phyloP scores from a whole-genome alignment of 2,329 filamentous ascomycete genomes.

The Septoria petroselini region DNA sequence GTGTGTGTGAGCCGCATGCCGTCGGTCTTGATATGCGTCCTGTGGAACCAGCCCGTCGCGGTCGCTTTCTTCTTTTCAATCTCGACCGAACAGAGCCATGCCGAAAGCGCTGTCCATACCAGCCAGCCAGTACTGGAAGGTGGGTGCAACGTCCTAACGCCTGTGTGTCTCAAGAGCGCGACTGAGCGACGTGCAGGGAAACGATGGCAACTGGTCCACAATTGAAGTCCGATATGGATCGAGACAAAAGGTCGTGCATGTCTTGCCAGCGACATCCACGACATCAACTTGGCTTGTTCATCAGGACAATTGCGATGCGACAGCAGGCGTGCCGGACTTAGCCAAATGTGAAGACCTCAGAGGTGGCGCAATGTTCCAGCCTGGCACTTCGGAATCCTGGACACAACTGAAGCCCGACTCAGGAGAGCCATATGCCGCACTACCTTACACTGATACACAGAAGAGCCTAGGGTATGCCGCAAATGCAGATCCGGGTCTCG shows the following conservation, averaged over 20 bases:
- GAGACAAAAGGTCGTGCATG: constrained; percentile 52
- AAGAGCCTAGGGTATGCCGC: constrained; percentile 1
- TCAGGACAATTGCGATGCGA: constrained; percentile 46
- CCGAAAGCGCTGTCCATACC: neutral
- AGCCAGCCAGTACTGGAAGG: neutral
- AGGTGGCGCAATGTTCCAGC: constrained; percentile 6
- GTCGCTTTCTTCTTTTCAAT: too few species aligned
- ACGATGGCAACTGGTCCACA: constrained; percentile 70
- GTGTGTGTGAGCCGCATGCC: neutral
- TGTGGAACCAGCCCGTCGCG: too few species aligned
- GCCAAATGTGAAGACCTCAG: constrained; percentile 3
- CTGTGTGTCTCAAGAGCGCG: neutral
- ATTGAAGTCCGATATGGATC: constrained; percentile 58
- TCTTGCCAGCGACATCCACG: constrained; percentile 62
- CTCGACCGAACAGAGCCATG: too few species aligned
- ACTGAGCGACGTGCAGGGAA: neutral
- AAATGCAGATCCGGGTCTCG: neutral
- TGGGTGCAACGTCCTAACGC: neutral
- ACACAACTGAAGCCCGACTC: too few species aligned
- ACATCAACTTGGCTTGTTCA: constrained; percentile 69
- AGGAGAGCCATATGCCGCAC: neutral
- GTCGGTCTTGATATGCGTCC: neutral
- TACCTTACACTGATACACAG: constrained; percentile 6
- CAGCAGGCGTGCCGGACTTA: neutral
- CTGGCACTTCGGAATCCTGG: too few species aligned